Evolutionary conservation across 2,329 filamentous ascomycete genomes (phyloP), one percentile per base, ranked within the genome.

Genomic region (Pseudogymnoascus sp.): DNA sequence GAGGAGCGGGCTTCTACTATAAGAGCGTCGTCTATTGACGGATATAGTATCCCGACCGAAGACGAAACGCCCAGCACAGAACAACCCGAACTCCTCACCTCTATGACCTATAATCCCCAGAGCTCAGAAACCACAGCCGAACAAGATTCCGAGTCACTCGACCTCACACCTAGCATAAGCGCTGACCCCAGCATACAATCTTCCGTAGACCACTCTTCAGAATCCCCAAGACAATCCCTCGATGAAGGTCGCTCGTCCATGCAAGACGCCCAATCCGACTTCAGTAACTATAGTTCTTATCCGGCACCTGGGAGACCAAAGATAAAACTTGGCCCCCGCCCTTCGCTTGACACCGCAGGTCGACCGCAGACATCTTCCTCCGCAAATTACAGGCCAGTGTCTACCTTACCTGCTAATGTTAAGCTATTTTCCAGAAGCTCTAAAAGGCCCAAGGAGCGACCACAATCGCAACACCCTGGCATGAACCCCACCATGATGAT

Each of bases 301-400:
- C 73, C 75, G 31, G 41, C 66, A 19, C 81, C 80, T 68, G 77
- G 79, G 69, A 91, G 90, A 71, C 89, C 88, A 46, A 97, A 96
- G 74, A 87, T 96, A 63, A 97, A 96, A 76, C 84, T 96, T 46
- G 95, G 88, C 1, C 93, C 95, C 8, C 84, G 93, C 53, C 92
- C 92, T 26, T 93, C 91, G 2, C 73, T 87, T 43, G 88, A 91
- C 66, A 78, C 82, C 41, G 81, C 63, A 81, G 82, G 69, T 83
- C 86, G 65, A 56, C 82, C 83, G 53, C 80, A 88, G 77, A 76
- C 86, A 74, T 76, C 82, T 61, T 76, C 86, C 73, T 79, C 82
- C 63, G 76, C 86, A 64, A 82, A 85, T 69, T 82, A 86, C 69
- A 82, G 90, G 60, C 90, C 91, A 5, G 85, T 93, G 26, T 90